Base-by-base conservation (phyloP, 768 basidiomycete genomes). In the Galerina sulciceps region DNA sequence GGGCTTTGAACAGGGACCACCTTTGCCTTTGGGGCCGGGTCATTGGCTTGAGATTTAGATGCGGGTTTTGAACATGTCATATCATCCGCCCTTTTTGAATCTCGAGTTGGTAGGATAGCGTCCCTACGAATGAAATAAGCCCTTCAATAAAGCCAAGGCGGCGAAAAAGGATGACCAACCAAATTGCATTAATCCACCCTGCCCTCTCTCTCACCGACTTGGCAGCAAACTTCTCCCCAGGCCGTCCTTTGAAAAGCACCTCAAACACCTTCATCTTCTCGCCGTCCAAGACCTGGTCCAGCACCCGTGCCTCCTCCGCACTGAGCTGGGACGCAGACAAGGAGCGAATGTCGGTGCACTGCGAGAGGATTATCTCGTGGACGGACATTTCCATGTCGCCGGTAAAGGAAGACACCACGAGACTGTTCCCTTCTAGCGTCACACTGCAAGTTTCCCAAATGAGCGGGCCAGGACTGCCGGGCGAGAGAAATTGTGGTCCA, bases 171-270 rank as follows among this genome's bases (percentile, higher is more conserved):
- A 47, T 34, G 20, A 68, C 78, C 66, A 69, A 90, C 90, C 90
- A 92, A 46, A 91, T 84, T 3, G 86, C 82, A 64, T 86, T 88
- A 49, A 92, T 81, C 90, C 90, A 92, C 9, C 79, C 80, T 3
- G 88, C 89, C 50, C 90, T 77, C 55, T 89, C 88, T 58, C 81
- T 78, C 23, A 84, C 80, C 18, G 85, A 85, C 10, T 75, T 69
- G 2, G 83, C 85, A 0, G 87, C 89, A 68, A 92, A 90, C 54
- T 77, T 83, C 66, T 90, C 86, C 53, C 71, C 75, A 20, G 71
- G 71, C 20, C 76, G 71, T 13, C 78, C 83, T 52, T 84, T 79
- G 55, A 89, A 88, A 15, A 81, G 50, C n/a, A 92, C 64, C 68
- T 90, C 88, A 57, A 92, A 91, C 0, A 86, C 73, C 60, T 82